A percentile compares a stretch with the other conserved stretches of the same genome.
These are phyloP conservation scores for Truncatella angustata DNA, from an alignment of 2,329 filamentous ascomycete species.

Conservation along the genomic window DNA sequence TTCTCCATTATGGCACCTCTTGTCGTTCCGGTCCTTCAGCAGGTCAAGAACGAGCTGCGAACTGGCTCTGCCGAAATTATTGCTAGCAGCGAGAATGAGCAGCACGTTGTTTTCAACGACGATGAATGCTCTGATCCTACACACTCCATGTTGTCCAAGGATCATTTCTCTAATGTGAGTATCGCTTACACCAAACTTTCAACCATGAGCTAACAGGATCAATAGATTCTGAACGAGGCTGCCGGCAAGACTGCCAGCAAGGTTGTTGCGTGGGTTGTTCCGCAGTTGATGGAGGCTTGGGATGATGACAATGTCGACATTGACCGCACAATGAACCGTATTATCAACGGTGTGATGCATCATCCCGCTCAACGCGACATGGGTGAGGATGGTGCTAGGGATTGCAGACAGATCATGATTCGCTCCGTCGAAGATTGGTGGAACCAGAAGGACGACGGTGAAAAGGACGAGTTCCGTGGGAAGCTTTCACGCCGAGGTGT, in stretches of 20 bases:
- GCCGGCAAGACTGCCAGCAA: constrained; percentile 79
- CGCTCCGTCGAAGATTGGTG: constrained; percentile 82
- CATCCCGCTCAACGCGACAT: constrained; percentile 76
- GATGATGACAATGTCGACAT: constrained; percentile 73
- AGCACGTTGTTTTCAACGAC: constrained; percentile 83
- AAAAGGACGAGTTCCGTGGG: constrained; percentile 65
- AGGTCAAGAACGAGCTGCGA: constrained; percentile 83
- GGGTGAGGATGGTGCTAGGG: constrained; percentile 67
- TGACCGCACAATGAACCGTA: constrained; percentile 68
- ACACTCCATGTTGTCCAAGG: constrained; percentile 94
- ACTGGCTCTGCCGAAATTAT: constrained; percentile 88
- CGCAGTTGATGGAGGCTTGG: constrained; percentile 84
- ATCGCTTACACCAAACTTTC: background rate
- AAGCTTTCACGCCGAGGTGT: constrained; percentile 81
- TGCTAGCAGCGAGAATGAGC: constrained; percentile 76
- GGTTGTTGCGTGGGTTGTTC: constrained; percentile 81
- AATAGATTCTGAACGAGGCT: constrained; percentile 75
- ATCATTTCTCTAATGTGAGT: constrained; percentile 82
- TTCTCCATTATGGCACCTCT: constrained; percentile 91
- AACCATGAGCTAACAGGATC: background rate
- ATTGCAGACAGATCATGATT: constrained; percentile 78
- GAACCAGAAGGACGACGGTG: constrained; percentile 60
- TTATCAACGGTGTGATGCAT: constrained; percentile 81
- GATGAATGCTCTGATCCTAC: constrained; percentile 77
- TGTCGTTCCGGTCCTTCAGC: constrained; percentile 78